Evolutionary conservation across 2,329 filamentous ascomycete genomes (phyloP).

Genomic region (Moelleriella libera): DNA sequence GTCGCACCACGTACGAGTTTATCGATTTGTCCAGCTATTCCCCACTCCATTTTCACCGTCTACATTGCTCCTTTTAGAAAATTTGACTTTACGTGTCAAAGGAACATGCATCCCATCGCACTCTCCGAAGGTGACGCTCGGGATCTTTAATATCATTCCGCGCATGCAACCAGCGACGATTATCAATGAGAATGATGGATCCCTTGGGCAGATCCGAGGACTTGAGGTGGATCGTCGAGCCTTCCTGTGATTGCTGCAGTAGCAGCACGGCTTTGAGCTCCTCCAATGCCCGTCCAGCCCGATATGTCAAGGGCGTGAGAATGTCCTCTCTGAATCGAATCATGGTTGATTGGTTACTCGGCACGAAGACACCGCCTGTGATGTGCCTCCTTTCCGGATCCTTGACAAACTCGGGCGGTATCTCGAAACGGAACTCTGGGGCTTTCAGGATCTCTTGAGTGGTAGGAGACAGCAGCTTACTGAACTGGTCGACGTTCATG

Average conservation of each 20-base stretch:
- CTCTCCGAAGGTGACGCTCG: not conserved
- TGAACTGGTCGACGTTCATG: constrained; percentile 17
- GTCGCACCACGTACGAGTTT: not conserved
- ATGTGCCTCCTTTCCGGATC: constrained; percentile 7
- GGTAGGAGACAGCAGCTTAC: constrained; percentile 7
- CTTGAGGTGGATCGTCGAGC: constrained; percentile 11
- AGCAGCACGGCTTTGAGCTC: constrained; percentile 11
- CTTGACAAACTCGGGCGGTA: constrained; percentile 21
- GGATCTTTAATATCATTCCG: not conserved
- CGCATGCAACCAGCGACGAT: constrained; percentile 5
- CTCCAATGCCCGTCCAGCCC: constrained; percentile 9
- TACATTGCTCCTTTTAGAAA: not conserved
- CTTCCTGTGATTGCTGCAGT: fast-evolving
- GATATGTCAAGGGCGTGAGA: constrained; percentile 11
- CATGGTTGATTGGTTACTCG: constrained; percentile 1
- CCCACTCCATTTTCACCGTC: not conserved
- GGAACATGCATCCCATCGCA: constrained; percentile 1
- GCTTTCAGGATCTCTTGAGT: constrained; percentile 4
- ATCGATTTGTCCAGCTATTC: not conserved
- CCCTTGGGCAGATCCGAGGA: constrained; percentile 12
- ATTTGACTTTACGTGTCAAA: not conserved
- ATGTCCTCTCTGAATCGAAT: constrained; percentile 20
- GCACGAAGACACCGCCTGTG: constrained; percentile 10
- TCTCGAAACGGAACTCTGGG: constrained; percentile 15
- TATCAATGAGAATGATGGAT: constrained; percentile 18